Evolutionary conservation across 768 basidiomycete genomes (phyloP), one percentile per base, ranked within the genome.

Genomic region (Sarcomyxa edulis): DNA sequence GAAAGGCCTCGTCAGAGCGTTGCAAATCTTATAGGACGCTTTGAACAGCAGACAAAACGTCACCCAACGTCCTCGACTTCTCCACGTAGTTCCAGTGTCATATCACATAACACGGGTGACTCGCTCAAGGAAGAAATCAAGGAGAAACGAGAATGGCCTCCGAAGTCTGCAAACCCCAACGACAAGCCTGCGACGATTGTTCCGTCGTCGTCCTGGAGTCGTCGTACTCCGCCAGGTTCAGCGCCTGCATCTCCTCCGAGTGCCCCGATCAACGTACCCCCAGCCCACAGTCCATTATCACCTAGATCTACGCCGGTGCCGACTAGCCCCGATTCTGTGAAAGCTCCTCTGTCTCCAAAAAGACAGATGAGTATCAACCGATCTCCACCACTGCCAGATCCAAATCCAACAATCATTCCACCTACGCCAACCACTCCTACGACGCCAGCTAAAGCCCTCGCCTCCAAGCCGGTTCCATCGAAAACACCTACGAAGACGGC

Each of bases 21-120:
- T 33, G 89, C 89, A 47, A 92, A 90, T 56, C 81, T 92, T 63
- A 92, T 92, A 53, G 89, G 89, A 36, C 76, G 84, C 42, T 92
- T 92, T 49, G 89, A 92, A 59, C 84, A 76, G 50, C 81, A 86
- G 62, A 79, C 71, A 40, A 90, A 86, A 56, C 76, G 78, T 35
- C 72, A 76, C 49, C 61, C 77, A 4, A 48, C 64, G 7, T 54
- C 70, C 20, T n/a, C n/a, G n/a, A 50, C 48, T 12, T 53, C 71
- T 19, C 53, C 44, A 60, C 71, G 21, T 68, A 76, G 11, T 74
- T 84, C 43, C 81, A 86, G 80, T 48, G 81, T 78, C 43, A 61
- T 71, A 14, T 82, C 83, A 20, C 76, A 86, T 48, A 64, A 63
- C 38, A 71, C 76, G 6, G 74, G 77, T 29, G 84, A 87, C 54